Evolutionary conservation across 2,329 filamentous ascomycete species (phyloP), one percentile per base, ranked within the genome.

Genomic region (Coniochaeta sp.): DNA sequence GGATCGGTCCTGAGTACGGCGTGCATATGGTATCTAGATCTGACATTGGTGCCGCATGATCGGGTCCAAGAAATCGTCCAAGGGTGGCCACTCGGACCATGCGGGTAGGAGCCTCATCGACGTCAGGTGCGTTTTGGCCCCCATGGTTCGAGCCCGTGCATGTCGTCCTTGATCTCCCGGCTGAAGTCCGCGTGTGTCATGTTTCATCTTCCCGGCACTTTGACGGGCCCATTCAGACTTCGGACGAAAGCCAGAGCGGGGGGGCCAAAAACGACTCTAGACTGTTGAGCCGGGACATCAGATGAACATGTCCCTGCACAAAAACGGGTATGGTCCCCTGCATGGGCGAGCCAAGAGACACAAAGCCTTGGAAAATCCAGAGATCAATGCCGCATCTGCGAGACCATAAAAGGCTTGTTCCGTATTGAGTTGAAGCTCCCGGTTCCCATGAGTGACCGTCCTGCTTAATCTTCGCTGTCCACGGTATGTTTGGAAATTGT

Each of bases 51-150:
- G 62, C 64, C 65, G 64, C 65, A 62, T 65, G 55, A 65, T 67
- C 61, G 62, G 64, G 63, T 65, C 64, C 62, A 52, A 60, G 61
- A 59, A 63, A 63, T 65, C 62, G 62, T 59, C 28, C 26, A 52
- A 38, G 54, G 60, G 62, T 56, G 34, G 56, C 60, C 58, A 61
- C 61, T 63, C 61, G 61, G 62, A 60, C 60, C 58, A 59, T 58
- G 60, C 63, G 60, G 38, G 58, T 52, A 62, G 62, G 62, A 67
- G 65, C 66, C 65, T 65, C 66, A 67, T 67, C 62, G 62, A 67
- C 65, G 62, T 66, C 65, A 63, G 50, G 47, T 44, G n/a, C 61
- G 47, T 59, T 50, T 36, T n/a, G 47, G 22, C 12, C 32, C 47
- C 32, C n/a, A 50, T 32, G 26, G 54, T 55, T 38, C 54, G 7